A percentile compares a stretch with the other conserved stretches of the same genome.
These are phyloP conservation scores for Posidonia australis DNA, from an alignment of 106 monocot species.

Conservation along the genomic window DNA sequence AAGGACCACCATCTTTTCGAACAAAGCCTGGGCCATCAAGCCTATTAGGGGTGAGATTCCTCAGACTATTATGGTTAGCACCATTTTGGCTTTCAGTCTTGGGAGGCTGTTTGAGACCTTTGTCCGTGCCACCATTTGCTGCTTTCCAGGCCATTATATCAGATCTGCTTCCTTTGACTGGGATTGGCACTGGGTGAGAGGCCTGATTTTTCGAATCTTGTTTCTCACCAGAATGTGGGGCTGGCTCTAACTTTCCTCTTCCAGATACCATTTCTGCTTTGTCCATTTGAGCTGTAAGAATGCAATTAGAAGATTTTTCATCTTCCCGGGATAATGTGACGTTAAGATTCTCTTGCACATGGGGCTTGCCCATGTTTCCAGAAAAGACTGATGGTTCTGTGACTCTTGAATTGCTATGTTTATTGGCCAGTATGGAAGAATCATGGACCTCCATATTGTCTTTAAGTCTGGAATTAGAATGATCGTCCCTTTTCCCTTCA, in stretches of 20 bases:
- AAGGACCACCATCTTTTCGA: slow-evolving; percentile 34
- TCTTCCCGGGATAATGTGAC: slow-evolving; percentile 1
- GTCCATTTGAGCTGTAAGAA: slow-evolving; percentile 16
- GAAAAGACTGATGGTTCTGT: neutral
- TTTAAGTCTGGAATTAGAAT: neutral
- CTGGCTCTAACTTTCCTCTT: slow-evolving; percentile 18
- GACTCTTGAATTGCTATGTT: slow-evolving; percentile 8
- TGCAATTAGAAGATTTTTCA: slow-evolving; percentile 7
- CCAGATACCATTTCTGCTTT: slow-evolving; percentile 20
- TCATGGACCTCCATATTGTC: slow-evolving; percentile 5
- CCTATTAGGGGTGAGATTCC: slow-evolving; percentile 28
- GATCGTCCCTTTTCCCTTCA: slow-evolving; percentile 5
- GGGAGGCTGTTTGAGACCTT: slow-evolving; percentile 16
- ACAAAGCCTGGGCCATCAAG: slow-evolving; percentile 30
- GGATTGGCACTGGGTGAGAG: slow-evolving; percentile 8
- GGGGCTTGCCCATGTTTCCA: neutral
- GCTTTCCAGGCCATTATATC: slow-evolving; percentile 19
- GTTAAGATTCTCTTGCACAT: slow-evolving; percentile 3
- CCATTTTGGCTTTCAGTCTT: slow-evolving; percentile 29
- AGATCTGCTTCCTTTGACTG: slow-evolving; percentile 28
- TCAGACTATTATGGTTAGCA: slow-evolving; percentile 11
- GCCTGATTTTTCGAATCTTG: slow-evolving; percentile 9
- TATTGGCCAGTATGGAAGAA: slow-evolving; percentile 4
- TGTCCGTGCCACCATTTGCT: slow-evolving; percentile 19
- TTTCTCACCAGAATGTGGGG: slow-evolving; percentile 7